A percentile compares a stretch with the other conserved stretches of the same genome.
Conservation (phyloP, 148 eudicot species). For the Oxyria digyna region DNA sequence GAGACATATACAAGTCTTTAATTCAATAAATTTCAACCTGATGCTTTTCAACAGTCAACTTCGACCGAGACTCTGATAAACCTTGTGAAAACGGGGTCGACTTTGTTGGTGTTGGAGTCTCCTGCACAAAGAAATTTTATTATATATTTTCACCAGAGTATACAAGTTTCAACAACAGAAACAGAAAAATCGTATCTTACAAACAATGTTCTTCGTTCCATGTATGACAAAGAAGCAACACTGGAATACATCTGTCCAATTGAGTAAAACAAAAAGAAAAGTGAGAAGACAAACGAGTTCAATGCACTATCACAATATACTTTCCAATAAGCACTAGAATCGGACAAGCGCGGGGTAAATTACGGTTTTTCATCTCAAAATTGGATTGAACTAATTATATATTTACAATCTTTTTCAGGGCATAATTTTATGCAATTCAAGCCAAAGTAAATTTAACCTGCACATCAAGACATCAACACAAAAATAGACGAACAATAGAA, state of each 20-base stretch:
- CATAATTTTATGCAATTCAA: no score
- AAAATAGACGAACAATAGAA: no score
- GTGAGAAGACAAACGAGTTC: background rate
- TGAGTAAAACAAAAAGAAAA: background rate
- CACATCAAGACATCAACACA: no score
- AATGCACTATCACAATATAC: background rate
- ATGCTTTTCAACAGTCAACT: conserved; percentile 53
- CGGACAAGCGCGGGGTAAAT: no score
- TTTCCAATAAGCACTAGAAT: background rate
- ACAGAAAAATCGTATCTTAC: conserved; percentile 32
- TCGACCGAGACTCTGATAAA: conserved; percentile 70
- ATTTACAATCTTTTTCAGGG: no score
- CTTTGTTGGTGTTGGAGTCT: conserved; percentile 82
- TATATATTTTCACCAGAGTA: background rate
- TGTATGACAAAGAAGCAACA: conserved; percentile 42
- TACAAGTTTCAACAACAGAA: conserved; percentile 4
- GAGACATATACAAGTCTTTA: background rate
- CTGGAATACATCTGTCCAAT: conserved; percentile 55
- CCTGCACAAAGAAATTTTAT: conserved; percentile 30
- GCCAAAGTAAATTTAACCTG: no score
- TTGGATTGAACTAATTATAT: no score
- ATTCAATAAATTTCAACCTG: conserved; percentile 40
- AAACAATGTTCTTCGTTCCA: conserved; percentile 49
- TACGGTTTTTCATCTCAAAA: no score
- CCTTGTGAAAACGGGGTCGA: conserved; percentile 44